phyloP scores from a whole-genome alignment of 129 eudicot species.

The Mikania micrantha region DNA sequence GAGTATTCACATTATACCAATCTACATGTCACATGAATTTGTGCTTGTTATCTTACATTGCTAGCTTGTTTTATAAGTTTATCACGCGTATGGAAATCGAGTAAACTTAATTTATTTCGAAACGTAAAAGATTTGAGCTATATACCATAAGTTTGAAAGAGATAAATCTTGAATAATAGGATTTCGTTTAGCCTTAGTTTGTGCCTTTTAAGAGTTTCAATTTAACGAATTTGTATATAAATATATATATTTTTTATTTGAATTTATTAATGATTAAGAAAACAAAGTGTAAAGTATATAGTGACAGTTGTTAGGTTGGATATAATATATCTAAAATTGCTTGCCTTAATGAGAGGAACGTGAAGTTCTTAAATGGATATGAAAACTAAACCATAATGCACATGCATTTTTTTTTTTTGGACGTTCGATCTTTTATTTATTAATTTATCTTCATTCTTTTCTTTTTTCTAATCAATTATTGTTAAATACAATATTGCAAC shows the following conservation, averaged over 20 bases:
- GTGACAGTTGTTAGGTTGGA: constrained; percentile 32
- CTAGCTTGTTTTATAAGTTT: constrained; percentile 7
- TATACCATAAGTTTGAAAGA: no score
- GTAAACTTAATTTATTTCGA: constrained; percentile 1
- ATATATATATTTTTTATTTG: not conserved
- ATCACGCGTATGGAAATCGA: constrained; percentile 3
- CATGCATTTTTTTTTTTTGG: constrained; percentile 39
- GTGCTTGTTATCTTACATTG: not conserved
- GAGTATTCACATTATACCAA: not conserved
- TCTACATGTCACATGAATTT: constrained; percentile 5
- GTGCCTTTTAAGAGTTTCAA: no score
- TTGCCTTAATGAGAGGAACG: constrained; percentile 41
- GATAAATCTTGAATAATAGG: no score
- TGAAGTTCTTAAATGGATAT: constrained; percentile 40
- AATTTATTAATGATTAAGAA: not conserved
- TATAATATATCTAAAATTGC: constrained; percentile 27
- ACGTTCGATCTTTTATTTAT: constrained; percentile 23
- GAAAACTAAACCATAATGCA: constrained; percentile 36
- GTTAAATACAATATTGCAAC: constrained; percentile 14
- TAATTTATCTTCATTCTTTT: constrained; percentile 9
- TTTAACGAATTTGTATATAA: no score
- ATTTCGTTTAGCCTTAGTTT: no score
- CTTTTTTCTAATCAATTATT: constrained; percentile 1
- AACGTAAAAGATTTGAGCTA: no score
- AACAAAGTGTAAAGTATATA: constrained; percentile 8